Evolutionary conservation across 192 early-diverging fungal genomes (phyloP).

Genomic region (Bifiguratus adelaidae): DNA sequence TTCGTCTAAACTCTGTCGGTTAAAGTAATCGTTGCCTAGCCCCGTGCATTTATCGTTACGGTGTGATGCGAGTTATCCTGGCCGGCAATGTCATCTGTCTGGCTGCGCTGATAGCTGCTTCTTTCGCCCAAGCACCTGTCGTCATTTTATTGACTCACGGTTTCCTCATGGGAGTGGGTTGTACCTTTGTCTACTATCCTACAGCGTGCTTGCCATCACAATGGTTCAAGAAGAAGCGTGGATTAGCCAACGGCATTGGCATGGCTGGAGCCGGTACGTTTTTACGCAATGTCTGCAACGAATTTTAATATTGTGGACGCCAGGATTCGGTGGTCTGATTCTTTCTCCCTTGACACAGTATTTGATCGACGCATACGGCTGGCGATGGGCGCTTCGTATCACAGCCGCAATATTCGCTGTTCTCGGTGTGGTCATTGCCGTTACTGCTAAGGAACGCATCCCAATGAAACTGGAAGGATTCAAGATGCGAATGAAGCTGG

Average conservation of each 20-base stretch:
- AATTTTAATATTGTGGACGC: slow-evolving; percentile 11
- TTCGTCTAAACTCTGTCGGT: too few species aligned
- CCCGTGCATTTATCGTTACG: too few species aligned
- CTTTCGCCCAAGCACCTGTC: too few species aligned
- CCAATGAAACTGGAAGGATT: too few species aligned
- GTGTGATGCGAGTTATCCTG: too few species aligned
- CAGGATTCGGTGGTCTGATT: slow-evolving; percentile 20
- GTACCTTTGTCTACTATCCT: slow-evolving; percentile 21
- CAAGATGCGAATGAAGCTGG: too few species aligned
- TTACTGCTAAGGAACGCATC: neutral
- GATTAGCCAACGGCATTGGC: slow-evolving; percentile 20
- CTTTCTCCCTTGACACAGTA: slow-evolving; percentile 15
- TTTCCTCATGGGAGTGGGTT: slow-evolving; percentile 20
- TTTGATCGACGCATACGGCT: slow-evolving; percentile 12
- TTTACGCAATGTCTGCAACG: slow-evolving; percentile 8
- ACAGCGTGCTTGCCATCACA: slow-evolving; percentile 19
- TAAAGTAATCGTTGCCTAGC: too few species aligned
- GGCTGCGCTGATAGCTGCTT: too few species aligned
- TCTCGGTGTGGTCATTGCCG: slow-evolving; percentile 21
- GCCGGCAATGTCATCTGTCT: too few species aligned
- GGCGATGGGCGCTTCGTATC: slow-evolving; percentile 16
- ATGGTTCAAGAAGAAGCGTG: slow-evolving; percentile 21
- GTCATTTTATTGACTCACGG: slow-evolving; percentile 21
- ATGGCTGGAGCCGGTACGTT: slow-evolving; percentile 21
- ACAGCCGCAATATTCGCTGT: slow-evolving; percentile 14